phyloP scores from a whole-genome alignment of 495 filamentous ascomycete genomes.

The Neurospora sp. region DNA sequence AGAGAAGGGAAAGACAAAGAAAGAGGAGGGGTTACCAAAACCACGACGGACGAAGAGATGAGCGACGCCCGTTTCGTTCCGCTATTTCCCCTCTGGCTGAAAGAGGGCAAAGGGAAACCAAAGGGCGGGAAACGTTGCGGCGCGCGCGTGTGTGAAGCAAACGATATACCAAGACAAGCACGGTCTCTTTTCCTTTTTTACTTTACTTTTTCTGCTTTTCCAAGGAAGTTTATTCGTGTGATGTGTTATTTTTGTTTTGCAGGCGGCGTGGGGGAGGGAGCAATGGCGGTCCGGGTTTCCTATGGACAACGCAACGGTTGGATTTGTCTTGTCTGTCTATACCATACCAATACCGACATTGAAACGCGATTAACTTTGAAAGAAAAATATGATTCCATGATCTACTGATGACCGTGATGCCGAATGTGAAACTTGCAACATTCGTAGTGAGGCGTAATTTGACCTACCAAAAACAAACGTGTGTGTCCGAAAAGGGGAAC shows the following conservation, averaged over 20 bases:
- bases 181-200: constrained; percentile 2
- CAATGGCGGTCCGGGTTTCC: not conserved
- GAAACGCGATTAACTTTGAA: constrained; percentile 1
- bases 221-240: not conserved
- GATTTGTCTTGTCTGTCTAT: not conserved
- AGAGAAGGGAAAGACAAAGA: not conserved
- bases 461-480: not conserved
- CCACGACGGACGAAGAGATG: constrained; percentile 4
- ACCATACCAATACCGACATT: not conserved
- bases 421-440: not conserved
- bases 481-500: not conserved
- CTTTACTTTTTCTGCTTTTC: not conserved
- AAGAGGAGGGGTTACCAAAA: not conserved
- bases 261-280: not conserved
- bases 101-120: not conserved
- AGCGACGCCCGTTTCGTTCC: not conserved
- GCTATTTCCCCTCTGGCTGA: not conserved
- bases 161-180: constrained; percentile 8
- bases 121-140: not conserved
- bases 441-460: not conserved
- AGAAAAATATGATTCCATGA: not conserved
- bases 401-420: not conserved
- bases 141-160: not conserved
- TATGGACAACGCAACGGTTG: not conserved
- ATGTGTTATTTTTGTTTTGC: not conserved